Conservation (phyloP, 208 protist species). For the Angomonas ambiguus region DNA sequence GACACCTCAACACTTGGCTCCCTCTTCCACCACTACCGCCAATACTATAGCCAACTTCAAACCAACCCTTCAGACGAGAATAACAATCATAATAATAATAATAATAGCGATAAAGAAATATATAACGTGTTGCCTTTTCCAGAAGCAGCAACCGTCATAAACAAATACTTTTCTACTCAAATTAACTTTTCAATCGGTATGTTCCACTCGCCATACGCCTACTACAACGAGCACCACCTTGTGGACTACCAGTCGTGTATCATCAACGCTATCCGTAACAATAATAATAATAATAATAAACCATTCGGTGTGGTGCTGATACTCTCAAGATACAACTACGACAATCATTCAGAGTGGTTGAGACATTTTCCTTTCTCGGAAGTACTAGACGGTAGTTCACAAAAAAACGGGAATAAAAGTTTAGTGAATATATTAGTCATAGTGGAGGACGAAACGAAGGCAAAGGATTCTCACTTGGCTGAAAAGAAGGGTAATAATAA, state of each 20-base stretch:
- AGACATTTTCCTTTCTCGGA: background rate
- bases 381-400: background rate
- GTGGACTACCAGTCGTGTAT: slow-evolving; percentile 2
- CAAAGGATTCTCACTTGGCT: background rate
- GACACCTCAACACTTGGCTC: too few species aligned
- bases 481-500: background rate
- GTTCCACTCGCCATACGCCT: background rate
- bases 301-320: background rate
- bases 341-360: background rate
- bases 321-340: background rate
- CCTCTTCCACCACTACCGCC: too few species aligned
- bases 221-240: background rate
- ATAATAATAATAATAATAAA: slow-evolving; percentile 2
- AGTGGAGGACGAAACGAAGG: background rate
- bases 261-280: background rate
- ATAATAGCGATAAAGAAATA: background rate
- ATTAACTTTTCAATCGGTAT: background rate
- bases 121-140: background rate
- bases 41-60: too few species aligned
- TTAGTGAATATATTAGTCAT: background rate
- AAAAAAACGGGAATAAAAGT: slow-evolving; percentile 4
- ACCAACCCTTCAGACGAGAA: too few species aligned
- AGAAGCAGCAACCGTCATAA: background rate
- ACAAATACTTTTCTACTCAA: background rate
- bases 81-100: slow-evolving; percentile 2